Evolutionary conservation across 2,329 filamentous ascomycete genomes (phyloP).

Genomic region (Geosmithia morbida): DNA sequence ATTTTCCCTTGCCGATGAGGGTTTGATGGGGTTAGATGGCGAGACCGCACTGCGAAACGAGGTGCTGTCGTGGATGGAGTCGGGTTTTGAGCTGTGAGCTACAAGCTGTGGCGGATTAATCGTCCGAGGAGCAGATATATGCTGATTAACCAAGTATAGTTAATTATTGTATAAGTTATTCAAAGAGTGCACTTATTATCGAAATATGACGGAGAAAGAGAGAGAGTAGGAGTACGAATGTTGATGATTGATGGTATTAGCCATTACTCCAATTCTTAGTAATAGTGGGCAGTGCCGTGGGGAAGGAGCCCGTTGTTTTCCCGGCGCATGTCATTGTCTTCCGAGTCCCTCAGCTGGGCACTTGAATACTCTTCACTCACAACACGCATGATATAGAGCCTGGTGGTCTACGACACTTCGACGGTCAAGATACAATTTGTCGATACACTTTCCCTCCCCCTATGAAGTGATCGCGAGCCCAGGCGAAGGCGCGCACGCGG

Average conservation of each 20-base stretch:
- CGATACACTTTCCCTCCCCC: background rate
- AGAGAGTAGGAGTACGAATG: too few relatives aligned
- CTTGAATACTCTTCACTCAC: background rate
- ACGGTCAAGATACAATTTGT: background rate
- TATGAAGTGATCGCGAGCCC: background rate
- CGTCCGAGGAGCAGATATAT: too few relatives aligned
- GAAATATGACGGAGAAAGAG: too few relatives aligned
- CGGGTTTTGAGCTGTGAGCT: constrained; percentile 8
- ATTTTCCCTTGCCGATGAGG: constrained; percentile 3
- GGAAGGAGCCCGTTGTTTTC: background rate
- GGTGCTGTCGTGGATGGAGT: constrained; percentile 21
- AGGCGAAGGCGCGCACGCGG: background rate
- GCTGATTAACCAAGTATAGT: too few relatives aligned
- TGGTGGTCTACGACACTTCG: background rate
- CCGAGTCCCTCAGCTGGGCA: background rate
- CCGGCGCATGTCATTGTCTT: background rate
- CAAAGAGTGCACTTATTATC: too few relatives aligned
- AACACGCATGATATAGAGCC: background rate
- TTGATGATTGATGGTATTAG: too few relatives aligned
- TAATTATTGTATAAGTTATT: too few relatives aligned
- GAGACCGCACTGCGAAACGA: constrained; percentile 19
- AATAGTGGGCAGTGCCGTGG: background rate
- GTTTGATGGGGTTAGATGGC: constrained; percentile 3
- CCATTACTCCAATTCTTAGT: too few relatives aligned
- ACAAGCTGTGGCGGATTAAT: too few relatives aligned